Conservation (phyloP, 345 rosid species). For the Nephelium lappaceum region DNA sequence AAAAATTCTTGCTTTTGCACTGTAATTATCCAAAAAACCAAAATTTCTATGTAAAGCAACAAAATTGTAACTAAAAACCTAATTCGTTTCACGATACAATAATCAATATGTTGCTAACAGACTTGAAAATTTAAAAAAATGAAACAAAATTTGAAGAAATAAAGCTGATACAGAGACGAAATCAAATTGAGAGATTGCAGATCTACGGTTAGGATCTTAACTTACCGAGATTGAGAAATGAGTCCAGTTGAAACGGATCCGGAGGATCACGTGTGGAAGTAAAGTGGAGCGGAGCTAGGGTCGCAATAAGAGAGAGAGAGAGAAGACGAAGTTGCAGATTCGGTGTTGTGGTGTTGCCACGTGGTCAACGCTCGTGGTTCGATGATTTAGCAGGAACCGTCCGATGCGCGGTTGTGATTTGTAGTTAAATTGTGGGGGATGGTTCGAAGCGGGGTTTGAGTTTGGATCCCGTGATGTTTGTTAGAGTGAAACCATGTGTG, state of each 20-base stretch:
- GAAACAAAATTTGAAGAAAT: background rate
- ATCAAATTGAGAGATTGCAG: background rate
- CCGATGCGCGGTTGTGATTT: background rate
- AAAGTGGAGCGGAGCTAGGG: conserved; percentile 22
- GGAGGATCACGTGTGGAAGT: background rate
- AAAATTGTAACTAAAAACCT: background rate
- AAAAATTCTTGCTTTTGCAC: background rate
- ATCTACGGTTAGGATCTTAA: conserved; percentile 16
- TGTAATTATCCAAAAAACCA: background rate
- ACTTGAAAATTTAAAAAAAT: background rate
- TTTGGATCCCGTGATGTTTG: background rate
- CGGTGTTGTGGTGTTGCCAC: background rate
- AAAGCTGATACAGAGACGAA: background rate
- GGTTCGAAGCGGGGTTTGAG: background rate
- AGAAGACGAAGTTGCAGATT: background rate
- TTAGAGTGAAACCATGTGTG: background rate
- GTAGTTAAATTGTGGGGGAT: background rate
- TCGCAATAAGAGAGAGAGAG: conserved; percentile 8
- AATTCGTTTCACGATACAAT: no score
- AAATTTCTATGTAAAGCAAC: background rate
- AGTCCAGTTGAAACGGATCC: conserved; percentile 2
- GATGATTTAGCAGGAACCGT: conserved; percentile 19
- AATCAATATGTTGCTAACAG: background rate
- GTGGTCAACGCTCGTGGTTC: conserved; percentile 6
- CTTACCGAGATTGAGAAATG: conserved; percentile 15